phyloP scores from a whole-genome alignment of 1,284 basidiomycete genomes.

The Boletus albobrunnescens region DNA sequence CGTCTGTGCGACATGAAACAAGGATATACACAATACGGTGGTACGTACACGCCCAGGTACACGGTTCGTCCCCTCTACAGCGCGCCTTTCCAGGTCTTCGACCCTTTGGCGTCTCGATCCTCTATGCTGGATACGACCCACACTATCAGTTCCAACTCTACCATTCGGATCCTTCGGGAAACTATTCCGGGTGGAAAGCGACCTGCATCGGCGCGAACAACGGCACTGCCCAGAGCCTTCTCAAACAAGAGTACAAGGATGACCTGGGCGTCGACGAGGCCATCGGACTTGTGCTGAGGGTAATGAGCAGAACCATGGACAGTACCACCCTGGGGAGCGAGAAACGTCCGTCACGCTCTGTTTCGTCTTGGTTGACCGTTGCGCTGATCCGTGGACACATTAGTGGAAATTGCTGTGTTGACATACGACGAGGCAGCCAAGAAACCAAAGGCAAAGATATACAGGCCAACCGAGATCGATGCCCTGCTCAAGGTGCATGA shows the following conservation, averaged over 20 bases:
- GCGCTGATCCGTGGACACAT: neutral
- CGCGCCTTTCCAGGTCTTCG: conserved; percentile 66
- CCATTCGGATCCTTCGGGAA: conserved; percentile 97
- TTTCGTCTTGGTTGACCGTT: conserved; percentile 1
- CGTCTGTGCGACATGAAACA: conserved; percentile 96
- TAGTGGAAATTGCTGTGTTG: conserved; percentile 95
- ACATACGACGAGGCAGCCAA: conserved; percentile 78
- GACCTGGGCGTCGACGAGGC: conserved; percentile 88
- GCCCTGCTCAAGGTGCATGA: conserved; percentile 80
- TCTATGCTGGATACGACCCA: conserved; percentile 95
- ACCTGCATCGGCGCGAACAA: conserved; percentile 98
- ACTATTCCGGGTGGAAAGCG: conserved; percentile 99
- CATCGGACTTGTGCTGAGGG: conserved; percentile 86
- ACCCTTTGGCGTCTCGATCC: conserved; percentile 94
- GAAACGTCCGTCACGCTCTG: conserved; percentile 62
- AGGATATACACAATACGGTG: conserved; percentile 97
- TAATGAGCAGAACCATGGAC: conserved; percentile 99
- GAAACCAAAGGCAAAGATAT: conserved; percentile 88
- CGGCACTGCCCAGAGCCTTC: conserved; percentile 86
- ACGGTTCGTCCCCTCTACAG: neutral
- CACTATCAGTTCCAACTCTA: conserved; percentile 97
- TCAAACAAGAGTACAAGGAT: conserved; percentile 99
- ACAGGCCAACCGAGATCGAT: conserved; percentile 88
- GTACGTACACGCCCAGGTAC: conserved; percentile 40
- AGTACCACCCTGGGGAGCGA: conserved; percentile 94